These are phyloP conservation scores for Fistulina hepatica DNA, from an alignment of 1,284 basidiomycete genomes.

Conservation along the genomic window DNA sequence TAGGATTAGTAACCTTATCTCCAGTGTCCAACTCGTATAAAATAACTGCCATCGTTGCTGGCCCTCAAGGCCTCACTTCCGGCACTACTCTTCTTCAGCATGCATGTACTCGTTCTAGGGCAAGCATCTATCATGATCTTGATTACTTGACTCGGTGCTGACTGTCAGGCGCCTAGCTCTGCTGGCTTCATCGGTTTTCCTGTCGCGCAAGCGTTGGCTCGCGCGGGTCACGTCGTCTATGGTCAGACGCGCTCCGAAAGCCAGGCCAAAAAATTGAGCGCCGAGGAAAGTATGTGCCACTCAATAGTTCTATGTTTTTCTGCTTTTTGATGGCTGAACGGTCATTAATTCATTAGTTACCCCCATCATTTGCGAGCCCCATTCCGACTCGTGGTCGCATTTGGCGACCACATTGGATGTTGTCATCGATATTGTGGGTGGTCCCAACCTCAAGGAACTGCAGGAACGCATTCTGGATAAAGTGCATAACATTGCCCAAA, in stretches of 20 bases:
- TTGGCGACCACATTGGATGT: conserved; percentile 34
- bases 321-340: neutral
- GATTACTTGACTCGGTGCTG: neutral
- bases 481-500: conserved; percentile 22
- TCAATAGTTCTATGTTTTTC: neutral
- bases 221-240: conserved; percentile 43
- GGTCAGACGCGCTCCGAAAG: conserved; percentile 34
- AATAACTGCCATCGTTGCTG: no score
- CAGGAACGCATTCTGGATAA: no score
- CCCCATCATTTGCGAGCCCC: conserved; percentile 33
- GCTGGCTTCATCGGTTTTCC: conserved; percentile 40
- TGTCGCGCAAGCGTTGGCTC: conserved; percentile 35
- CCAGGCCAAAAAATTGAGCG: conserved; percentile 29
- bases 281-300: conserved; percentile 32
- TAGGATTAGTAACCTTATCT: no score
- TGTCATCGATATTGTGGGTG: conserved; percentile 39
- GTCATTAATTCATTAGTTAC: conserved; percentile 25
- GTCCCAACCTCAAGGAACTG: conserved; percentile 19
- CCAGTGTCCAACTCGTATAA: no score
- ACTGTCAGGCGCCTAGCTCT: conserved; percentile 18
- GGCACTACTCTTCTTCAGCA: no score
- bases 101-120: conserved; percentile 12
- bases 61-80: no score
- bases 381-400: conserved; percentile 28
- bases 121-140: neutral